Evolutionary conservation across 2,329 filamentous ascomycete genomes (phyloP).

Genomic region (Fusarium solani-melongenae): DNA sequence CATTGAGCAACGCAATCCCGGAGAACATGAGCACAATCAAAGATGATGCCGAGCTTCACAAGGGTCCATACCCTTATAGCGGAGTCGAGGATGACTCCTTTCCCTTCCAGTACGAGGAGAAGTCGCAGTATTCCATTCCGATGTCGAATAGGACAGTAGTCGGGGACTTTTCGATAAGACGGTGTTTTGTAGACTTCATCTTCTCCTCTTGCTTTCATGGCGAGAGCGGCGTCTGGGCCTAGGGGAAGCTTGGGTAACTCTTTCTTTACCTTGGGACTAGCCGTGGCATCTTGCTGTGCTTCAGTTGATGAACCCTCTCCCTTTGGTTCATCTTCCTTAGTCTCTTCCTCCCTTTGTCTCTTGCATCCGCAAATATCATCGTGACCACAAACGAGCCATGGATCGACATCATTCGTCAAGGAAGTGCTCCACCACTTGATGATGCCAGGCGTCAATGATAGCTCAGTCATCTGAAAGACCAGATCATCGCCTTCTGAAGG

Average conservation of each 20-base stretch:
- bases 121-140: constrained; percentile 72
- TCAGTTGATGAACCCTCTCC: neutral
- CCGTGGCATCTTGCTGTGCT: neutral
- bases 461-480: constrained; percentile 66
- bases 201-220: constrained; percentile 37
- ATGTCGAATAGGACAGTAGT: constrained; percentile 75
- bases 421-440: constrained; percentile 63
- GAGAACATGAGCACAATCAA: constrained; percentile 61
- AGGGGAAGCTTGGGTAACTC: neutral
- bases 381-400: constrained; percentile 51
- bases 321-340: neutral
- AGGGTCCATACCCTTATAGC: constrained; percentile 75
- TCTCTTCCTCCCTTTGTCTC: neutral
- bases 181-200: constrained; percentile 41
- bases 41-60: constrained; percentile 69
- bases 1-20: constrained; percentile 66
- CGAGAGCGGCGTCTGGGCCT: constrained; percentile 18
- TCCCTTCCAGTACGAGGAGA: constrained; percentile 67
- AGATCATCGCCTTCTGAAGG: constrained; percentile 71
- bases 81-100: constrained; percentile 68
- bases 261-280: neutral
- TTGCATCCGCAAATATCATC: constrained; percentile 54
- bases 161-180: constrained; percentile 54
- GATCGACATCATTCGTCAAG: constrained; percentile 46
- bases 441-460: constrained; percentile 67